These are phyloP conservation scores for Corylus avellana DNA, from an alignment of 306 rosid species.

Conservation along the genomic window DNA sequence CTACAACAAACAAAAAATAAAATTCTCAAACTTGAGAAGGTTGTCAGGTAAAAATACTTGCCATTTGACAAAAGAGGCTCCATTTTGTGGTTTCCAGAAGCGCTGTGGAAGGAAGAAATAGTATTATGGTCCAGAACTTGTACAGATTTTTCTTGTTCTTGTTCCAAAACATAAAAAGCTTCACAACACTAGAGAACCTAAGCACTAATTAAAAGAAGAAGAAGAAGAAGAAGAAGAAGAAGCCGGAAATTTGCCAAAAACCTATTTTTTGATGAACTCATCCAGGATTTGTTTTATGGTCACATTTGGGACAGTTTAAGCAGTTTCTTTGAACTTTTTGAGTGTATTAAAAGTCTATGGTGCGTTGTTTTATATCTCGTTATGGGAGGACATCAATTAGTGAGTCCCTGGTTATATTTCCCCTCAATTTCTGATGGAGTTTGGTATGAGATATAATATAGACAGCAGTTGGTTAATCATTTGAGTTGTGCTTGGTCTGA, in stretches of 20 bases:
- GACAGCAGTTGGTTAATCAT: too few relatives aligned
- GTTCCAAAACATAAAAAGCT: too few relatives aligned
- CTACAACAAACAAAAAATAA: slow-evolving; percentile 4
- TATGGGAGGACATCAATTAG: too few relatives aligned
- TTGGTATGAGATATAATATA: too few relatives aligned
- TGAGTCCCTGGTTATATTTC: too few relatives aligned
- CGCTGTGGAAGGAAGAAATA: slow-evolving; percentile 53
- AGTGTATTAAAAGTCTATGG: too few relatives aligned
- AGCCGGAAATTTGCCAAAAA: not conserved
- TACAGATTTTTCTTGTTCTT: not conserved
- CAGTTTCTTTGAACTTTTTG: too few relatives aligned
- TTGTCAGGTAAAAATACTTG: slow-evolving; percentile 35
- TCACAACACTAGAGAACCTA: not conserved
- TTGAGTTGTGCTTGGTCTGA: too few relatives aligned
- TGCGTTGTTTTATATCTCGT: too few relatives aligned
- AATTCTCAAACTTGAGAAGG: slow-evolving; percentile 33
- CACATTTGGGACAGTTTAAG: too few relatives aligned
- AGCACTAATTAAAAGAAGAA: not conserved
- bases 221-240: too few relatives aligned
- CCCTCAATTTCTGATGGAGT: too few relatives aligned
- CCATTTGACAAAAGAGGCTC: slow-evolving; percentile 78
- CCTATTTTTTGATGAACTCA: not conserved
- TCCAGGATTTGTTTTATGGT: not conserved
- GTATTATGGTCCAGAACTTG: slow-evolving; percentile 12
- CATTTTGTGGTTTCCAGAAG: slow-evolving; percentile 51